phyloP scores from a whole-genome alignment of 768 basidiomycete genomes.

The Russula olivacea region DNA sequence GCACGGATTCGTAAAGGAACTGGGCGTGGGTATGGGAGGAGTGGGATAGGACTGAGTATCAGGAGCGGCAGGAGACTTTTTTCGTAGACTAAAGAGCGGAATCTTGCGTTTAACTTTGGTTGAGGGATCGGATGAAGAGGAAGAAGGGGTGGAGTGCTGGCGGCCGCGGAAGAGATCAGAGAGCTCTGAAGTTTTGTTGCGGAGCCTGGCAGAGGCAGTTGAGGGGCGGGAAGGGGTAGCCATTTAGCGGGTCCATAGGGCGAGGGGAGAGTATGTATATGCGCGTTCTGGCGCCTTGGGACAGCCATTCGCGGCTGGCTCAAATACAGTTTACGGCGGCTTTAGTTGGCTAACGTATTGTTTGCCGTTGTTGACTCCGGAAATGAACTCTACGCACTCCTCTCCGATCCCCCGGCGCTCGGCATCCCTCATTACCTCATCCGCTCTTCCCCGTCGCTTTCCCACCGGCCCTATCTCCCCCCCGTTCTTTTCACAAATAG shows the following conservation, averaged over 20 bases:
- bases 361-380: constrained; percentile 8
- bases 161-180: constrained; percentile 23
- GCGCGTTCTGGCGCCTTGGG: neutral
- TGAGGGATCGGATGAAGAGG: neutral
- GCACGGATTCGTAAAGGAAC: constrained; percentile 8
- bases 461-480: neutral
- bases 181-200: constrained; percentile 23
- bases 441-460: neutral
- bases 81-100: constrained; percentile 24
- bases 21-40: neutral
- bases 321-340: constrained; percentile 1
- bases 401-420: neutral
- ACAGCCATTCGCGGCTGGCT: neutral
- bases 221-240: constrained; percentile 17
- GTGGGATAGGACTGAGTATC: neutral
- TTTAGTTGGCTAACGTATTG: constrained; percentile 4
- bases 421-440: constrained; percentile 1
- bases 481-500: neutral
- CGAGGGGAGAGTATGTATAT: constrained; percentile 13
- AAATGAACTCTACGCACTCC: constrained; percentile 4
- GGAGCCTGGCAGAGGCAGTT: constrained; percentile 16
- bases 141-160: constrained; percentile 8
- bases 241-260: constrained; percentile 9
- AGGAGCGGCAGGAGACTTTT: constrained; percentile 16
- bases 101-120: constrained; percentile 22